These are phyloP conservation scores for Physcomitrellopsis africana DNA, from an alignment of 225 moss, liverwort and hornwort genomes.

Conservation along the genomic window DNA sequence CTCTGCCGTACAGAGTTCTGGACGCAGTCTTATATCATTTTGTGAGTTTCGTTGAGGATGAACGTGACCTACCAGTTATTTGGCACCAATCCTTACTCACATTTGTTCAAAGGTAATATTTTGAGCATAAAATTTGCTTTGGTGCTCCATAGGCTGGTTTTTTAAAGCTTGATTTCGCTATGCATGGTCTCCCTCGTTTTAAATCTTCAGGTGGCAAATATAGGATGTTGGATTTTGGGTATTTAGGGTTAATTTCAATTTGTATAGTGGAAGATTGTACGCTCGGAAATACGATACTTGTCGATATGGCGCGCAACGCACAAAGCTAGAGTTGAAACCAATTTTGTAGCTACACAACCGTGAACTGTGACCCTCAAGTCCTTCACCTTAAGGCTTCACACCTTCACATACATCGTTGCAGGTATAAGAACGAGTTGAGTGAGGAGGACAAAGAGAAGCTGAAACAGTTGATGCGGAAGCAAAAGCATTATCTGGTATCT, in stretches of 20 bases:
- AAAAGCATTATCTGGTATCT: constrained; percentile 89
- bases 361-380: not conserved
- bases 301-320: no score
- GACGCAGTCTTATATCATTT: constrained; percentile 93
- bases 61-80: constrained; percentile 94
- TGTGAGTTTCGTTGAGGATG: constrained; percentile 72
- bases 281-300: no score
- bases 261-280: no score
- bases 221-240: no score
- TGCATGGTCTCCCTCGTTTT: no score
- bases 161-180: no score
- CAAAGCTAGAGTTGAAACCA: no score
- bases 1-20: constrained; percentile 90
- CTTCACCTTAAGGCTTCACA: not conserved
- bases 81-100: constrained; percentile 98
- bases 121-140: no score
- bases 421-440: constrained; percentile 92
- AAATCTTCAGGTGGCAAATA: no score
- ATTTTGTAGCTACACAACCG: no score
- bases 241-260: no score
- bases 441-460: constrained; percentile 84
- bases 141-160: no score
- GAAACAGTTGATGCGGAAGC: constrained; percentile 81
- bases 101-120: constrained; percentile 80
- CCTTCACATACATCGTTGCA: constrained; percentile 16